Conservation (phyloP, 2,329 filamentous ascomycete species). For the Xylariaceae sp. region DNA sequence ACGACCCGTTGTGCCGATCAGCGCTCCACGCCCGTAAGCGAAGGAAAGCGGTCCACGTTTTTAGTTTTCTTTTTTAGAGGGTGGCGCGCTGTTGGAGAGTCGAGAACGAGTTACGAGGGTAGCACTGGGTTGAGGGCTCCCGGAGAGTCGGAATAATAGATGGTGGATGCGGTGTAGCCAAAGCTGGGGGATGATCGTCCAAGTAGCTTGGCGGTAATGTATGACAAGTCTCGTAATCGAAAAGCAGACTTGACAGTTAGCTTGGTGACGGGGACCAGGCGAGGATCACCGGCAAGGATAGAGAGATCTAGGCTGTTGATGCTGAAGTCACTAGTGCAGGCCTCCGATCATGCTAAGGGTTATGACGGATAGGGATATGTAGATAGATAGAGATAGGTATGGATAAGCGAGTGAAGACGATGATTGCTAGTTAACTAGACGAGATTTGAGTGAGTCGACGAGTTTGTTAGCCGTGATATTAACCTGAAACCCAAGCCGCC, state of each 20-base stretch:
- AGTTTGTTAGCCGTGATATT: background rate
- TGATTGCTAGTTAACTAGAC: conserved; percentile 1
- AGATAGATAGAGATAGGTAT: no score
- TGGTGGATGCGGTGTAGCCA: conserved; percentile 11
- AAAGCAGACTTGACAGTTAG: conserved; percentile 7
- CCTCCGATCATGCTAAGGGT: background rate
- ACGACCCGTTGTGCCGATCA: conserved; percentile 9
- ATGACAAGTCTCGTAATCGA: conserved; percentile 24
- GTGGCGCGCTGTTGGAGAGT: conserved; percentile 4
- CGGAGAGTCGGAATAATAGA: conserved; percentile 12
- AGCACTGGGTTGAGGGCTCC: background rate
- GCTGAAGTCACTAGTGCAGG: background rate
- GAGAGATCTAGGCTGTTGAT: background rate
- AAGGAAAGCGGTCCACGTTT: conserved; percentile 18
- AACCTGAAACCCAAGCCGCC: conserved; percentile 1
- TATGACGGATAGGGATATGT: background rate
- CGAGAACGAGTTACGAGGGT: conserved; percentile 5
- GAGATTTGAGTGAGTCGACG: background rate
- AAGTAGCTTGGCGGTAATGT: conserved; percentile 7
- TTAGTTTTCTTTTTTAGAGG: background rate
- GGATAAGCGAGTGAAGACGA: background rate
- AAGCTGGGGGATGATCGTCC: background rate
- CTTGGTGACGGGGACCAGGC: background rate
- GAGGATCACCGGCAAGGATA: background rate
- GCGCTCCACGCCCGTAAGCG: conserved; percentile 6